A percentile compares a stretch with the other conserved stretches of the same genome.
Evolutionary conservation across 768 basidiomycete species (phyloP).

Genomic region (Gloeopeniophorella convolvens): DNA sequence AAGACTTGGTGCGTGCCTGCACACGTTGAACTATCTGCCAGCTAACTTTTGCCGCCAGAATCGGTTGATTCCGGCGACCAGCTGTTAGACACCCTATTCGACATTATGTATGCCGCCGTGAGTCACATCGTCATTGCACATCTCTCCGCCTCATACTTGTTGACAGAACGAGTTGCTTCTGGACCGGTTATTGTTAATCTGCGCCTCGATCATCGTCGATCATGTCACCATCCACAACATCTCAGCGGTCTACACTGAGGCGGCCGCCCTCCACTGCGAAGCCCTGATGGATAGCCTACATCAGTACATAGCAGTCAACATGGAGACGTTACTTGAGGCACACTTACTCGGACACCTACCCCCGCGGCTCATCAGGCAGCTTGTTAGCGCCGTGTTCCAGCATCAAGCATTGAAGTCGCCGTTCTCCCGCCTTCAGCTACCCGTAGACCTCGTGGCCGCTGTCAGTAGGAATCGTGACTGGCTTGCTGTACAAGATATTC

Average conservation of each 20-base stretch:
- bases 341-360: conserved; percentile 75
- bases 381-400: conserved; percentile 49
- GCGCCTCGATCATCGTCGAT: conserved; percentile 67
- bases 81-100: conserved; percentile 79
- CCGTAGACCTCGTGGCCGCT: conserved; percentile 40
- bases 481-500: conserved; percentile 65
- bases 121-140: conserved; percentile 23
- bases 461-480: conserved; percentile 62
- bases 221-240: conserved; percentile 70
- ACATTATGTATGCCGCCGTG: conserved; percentile 81
- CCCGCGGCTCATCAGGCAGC: conserved; percentile 54
- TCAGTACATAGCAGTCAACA: conserved; percentile 72
- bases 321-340: conserved; percentile 82
- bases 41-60: conserved; percentile 34
- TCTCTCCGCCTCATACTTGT: not conserved
- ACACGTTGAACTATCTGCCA: not conserved
- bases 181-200: conserved; percentile 77
- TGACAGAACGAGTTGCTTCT: conserved; percentile 79
- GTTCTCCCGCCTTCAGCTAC: conserved; percentile 48
- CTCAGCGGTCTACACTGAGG: conserved; percentile 74
- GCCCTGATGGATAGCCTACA: conserved; percentile 66
- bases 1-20: conserved; percentile 45
- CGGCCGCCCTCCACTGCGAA: conserved; percentile 66
- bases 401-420: conserved; percentile 65
- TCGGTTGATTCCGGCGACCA: conserved; percentile 62